Conservation (phyloP, 164 flowering plant genomes). For the Vitis rupestris region DNA sequence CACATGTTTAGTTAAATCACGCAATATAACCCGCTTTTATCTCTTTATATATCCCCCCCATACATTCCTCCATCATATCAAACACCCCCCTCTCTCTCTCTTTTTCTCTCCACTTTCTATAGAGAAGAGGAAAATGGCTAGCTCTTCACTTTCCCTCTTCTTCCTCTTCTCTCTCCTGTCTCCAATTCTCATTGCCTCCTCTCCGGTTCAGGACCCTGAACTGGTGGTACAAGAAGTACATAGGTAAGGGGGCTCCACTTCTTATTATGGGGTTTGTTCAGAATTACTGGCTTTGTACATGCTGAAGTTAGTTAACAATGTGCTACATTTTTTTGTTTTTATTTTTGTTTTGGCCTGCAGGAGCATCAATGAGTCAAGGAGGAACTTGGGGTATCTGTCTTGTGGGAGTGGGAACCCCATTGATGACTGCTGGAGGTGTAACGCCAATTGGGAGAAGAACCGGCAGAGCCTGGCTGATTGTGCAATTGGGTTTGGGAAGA, state of each 20-base stretch:
- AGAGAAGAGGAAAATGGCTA: slow-evolving; percentile 25
- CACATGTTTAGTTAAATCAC: slow-evolving; percentile 40
- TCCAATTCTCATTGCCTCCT: slow-evolving; percentile 34
- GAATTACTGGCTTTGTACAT: neutral
- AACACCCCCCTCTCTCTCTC: slow-evolving; percentile 6
- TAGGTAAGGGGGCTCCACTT: slow-evolving; percentile 32
- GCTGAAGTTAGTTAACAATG: neutral
- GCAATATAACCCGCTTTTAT: slow-evolving; percentile 28
- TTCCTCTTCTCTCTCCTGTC: slow-evolving; percentile 30
- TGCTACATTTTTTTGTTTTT: neutral
- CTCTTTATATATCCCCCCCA: slow-evolving; percentile 25
- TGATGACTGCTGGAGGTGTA: slow-evolving; percentile 93
- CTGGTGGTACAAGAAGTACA: slow-evolving; percentile 58
- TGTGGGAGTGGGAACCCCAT: slow-evolving; percentile 85
- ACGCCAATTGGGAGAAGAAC: slow-evolving; percentile 71
- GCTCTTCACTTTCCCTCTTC: slow-evolving; percentile 24
- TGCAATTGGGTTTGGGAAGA: slow-evolving; percentile 80
- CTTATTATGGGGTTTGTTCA: too few relatives aligned
- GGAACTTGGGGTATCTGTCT: slow-evolving; percentile 61
- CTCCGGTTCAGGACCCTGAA: slow-evolving; percentile 57
- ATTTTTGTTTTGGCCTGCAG: slow-evolving; percentile 19
- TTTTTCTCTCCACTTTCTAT: neutral
- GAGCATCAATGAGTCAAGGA: slow-evolving; percentile 58
- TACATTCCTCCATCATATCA: neutral
- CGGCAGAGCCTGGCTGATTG: slow-evolving; percentile 82